A percentile compares a stretch with the other conserved stretches of the same genome.
Conservation (phyloP, 2,329 filamentous ascomycete genomes). For the Neocatenulostroma microsporum region DNA sequence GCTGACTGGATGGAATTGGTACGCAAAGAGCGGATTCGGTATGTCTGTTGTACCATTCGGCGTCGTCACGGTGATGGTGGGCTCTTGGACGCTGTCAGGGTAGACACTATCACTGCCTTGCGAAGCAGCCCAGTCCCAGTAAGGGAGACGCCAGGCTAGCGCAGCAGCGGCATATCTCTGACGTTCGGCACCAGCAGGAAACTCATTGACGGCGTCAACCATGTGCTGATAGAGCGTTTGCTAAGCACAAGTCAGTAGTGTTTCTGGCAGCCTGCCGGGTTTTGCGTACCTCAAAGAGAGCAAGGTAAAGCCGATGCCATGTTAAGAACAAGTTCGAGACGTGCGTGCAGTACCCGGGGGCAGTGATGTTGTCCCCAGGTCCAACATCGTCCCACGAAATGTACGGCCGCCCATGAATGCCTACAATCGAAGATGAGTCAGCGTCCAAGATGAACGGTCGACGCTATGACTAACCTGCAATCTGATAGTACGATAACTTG, state of each 20-base stretch:
- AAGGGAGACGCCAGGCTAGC: conserved; percentile 36
- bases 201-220: conserved; percentile 34
- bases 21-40: conserved; percentile 29
- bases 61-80: conserved; percentile 31
- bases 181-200: conserved; percentile 32
- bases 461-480: conserved; percentile 52
- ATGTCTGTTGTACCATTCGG: conserved; percentile 28
- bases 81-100: conserved; percentile 34
- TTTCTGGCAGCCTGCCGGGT: not conserved
- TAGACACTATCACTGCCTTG: conserved; percentile 26
- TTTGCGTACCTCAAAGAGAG: conserved; percentile 50
- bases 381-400: conserved; percentile 48
- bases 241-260: conserved; percentile 18
- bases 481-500: conserved; percentile 66
- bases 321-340: conserved; percentile 65
- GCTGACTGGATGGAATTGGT: conserved; percentile 46
- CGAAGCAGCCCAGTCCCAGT: conserved; percentile 42
- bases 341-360: conserved; percentile 69
- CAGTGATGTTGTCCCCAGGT: conserved; percentile 44
- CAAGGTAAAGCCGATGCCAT: conserved; percentile 78
- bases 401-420: conserved; percentile 71
- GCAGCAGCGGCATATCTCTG: conserved; percentile 36
- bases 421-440: conserved; percentile 38
- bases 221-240: conserved; percentile 38
- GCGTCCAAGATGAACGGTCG: not conserved